Base-by-base conservation (phyloP, 441 rosid genomes). In the Jatropha multifida region DNA sequence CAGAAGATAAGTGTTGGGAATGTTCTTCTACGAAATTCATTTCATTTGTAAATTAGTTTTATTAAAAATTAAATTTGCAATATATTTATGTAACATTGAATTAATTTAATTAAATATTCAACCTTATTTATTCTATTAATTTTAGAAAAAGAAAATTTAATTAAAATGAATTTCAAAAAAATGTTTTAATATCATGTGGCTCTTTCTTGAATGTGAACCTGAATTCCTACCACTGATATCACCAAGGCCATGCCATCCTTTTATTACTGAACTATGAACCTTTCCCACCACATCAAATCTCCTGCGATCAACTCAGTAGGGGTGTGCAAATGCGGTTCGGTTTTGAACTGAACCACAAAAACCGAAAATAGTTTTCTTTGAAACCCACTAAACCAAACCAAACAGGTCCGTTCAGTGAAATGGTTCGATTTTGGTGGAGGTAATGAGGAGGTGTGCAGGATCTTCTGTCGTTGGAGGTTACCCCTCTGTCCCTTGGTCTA, bases 261-360 rank as follows among this genome's bases (percentile, higher is more conserved):
- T 65, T 2, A 14, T 60, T 13, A 63, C 76, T 44, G 76, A 79
- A 79, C 81, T 75, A 12, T 77, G 88, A 79, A 94, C 87, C 81
- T 86, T 94, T 59, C 85, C 98, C 82, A 94, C 76, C 77, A 94
- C 77, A n/a, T 89, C 89, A n/a, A 94, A 89, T 65, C 99, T 97
- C 77, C 83, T 89, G 74, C 84, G 82, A 81, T 96, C 97, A 37
- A 23, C 23, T 23, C 23, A 23, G 23, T 23, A 23, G 23, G 23
- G 23, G 23, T 23, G 23, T 0, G 23, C 23, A 23, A 23, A 23
- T 23, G 23, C 23, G 0, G 23, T 23, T 23, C 23, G 23, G 23
- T 23, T 23, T 23, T 23, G 23, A 23, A 23, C 23, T 23, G 0
- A 23, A 23, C 23, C 23, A 23, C 23, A 23, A 23, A 23, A 23